A percentile compares a stretch with the other conserved stretches of the same genome.
phyloP scores from a whole-genome alignment of 805 yeast species.

The Debaryomyces maramus region DNA sequence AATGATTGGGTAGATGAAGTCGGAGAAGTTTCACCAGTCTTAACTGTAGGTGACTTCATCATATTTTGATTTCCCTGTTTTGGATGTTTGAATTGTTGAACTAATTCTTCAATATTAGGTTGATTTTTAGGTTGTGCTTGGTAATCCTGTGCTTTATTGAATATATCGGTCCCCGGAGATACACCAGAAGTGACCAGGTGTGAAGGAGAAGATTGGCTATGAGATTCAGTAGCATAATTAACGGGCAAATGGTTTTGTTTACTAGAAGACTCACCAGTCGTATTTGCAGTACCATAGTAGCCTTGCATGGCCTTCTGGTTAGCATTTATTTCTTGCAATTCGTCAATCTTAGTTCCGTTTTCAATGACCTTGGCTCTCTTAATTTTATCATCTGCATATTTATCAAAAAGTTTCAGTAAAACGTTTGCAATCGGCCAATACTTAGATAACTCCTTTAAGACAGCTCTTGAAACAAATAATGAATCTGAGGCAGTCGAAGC shows the following conservation, averaged over 20 bases:
- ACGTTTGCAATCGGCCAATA: constrained; percentile 42
- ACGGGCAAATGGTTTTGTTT: not conserved
- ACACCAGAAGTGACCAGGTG: constrained; percentile 21
- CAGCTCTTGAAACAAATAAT: constrained; percentile 36
- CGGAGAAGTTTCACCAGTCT: constrained; percentile 31
- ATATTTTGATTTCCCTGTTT: not conserved
- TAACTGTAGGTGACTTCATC: constrained; percentile 1
- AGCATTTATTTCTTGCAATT: constrained; percentile 34
- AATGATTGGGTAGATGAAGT: constrained; percentile 39
- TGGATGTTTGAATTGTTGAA: constrained; percentile 29
- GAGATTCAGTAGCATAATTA: not conserved
- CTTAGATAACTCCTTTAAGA: constrained; percentile 35
- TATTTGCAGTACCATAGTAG: constrained; percentile 14
- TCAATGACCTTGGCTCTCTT: constrained; percentile 43
- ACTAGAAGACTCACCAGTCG: not conserved
- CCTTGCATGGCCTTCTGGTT: constrained; percentile 20
- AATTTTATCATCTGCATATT: constrained; percentile 42
- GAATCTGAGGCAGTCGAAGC: constrained; percentile 46
- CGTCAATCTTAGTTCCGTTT: constrained; percentile 38
- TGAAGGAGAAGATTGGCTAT: constrained; percentile 1
- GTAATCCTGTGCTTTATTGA: constrained; percentile 7
- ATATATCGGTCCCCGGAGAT: constrained; percentile 28
- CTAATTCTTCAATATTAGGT: constrained; percentile 34
- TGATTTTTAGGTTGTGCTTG: not conserved
- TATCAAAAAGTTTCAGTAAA: constrained; percentile 37